Conservation (phyloP, 225 moss, liverwort and hornwort species). For the Lunularia cruciata region DNA sequence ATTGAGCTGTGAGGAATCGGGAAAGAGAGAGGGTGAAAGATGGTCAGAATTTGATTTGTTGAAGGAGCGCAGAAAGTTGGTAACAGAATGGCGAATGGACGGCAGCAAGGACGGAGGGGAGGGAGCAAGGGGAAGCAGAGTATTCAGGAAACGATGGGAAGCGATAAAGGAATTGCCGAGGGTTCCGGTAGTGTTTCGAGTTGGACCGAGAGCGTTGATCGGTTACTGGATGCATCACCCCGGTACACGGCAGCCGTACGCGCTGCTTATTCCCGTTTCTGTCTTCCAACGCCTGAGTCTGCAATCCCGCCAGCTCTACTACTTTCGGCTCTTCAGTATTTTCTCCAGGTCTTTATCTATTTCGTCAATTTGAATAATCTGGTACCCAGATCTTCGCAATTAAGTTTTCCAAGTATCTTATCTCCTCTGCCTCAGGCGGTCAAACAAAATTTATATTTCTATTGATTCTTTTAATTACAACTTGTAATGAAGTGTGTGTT, state of each 20-base stretch:
- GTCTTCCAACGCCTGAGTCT: constrained; percentile 47
- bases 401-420: neutral
- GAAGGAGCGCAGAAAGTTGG: neutral
- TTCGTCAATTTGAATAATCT: no score
- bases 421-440: neutral
- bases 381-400: neutral
- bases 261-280: constrained; percentile 67
- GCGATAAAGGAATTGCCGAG: constrained; percentile 34
- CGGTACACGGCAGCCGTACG: constrained; percentile 62
- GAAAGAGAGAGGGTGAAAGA: neutral
- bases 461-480: no score
- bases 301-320: constrained; percentile 55
- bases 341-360: constrained; percentile 51
- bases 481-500: no score
- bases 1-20: neutral
- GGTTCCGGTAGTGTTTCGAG: constrained; percentile 36
- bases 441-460: no score
- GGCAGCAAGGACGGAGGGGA: neutral
- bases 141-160: constrained; percentile 16
- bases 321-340: constrained; percentile 73
- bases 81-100: constrained; percentile 2
- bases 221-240: constrained; percentile 70
- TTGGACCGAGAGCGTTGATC: constrained; percentile 63
- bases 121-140: constrained; percentile 19
- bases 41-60: neutral